Conservation (phyloP, 2,329 filamentous ascomycete species). For the Sporothrix pseudoabietina region DNA sequence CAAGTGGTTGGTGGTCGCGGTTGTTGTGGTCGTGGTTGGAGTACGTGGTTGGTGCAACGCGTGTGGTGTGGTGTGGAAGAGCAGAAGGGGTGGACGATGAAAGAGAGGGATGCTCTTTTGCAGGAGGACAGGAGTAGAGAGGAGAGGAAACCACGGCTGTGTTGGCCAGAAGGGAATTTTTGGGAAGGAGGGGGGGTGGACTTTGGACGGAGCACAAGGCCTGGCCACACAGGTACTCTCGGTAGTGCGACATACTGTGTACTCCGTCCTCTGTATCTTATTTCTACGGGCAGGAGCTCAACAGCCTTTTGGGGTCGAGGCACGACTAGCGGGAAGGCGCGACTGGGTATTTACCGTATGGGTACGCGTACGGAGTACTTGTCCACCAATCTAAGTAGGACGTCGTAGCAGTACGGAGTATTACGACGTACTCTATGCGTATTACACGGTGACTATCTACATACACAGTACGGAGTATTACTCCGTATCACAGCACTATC, state of each 20-base stretch:
- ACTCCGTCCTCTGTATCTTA: neutral
- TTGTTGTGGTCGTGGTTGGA: neutral
- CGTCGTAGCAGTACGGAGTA: neutral
- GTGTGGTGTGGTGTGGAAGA: neutral
- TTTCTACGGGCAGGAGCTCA: neutral
- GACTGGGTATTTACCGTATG: neutral
- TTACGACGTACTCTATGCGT: neutral
- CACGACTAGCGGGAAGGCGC: neutral
- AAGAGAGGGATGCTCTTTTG: neutral
- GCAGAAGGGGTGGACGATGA: neutral
- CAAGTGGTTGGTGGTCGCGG: neutral
- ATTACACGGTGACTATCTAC: too few species aligned
- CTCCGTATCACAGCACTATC: too few species aligned
- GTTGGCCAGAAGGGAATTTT: conserved; percentile 9
- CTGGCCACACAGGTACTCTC: conserved; percentile 18
- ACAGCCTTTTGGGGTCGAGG: neutral
- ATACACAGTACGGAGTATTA: too few species aligned
- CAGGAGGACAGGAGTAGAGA: neutral
- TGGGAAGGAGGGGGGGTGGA: neutral
- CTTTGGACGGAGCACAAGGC: neutral
- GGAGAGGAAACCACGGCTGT: neutral
- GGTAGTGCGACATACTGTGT: neutral
- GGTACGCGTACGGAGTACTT: neutral
- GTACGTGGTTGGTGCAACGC: neutral
- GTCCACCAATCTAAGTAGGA: too few species aligned